phyloP scores from a whole-genome alignment of 805 yeast species.

The Clavispora vitiphila region DNA sequence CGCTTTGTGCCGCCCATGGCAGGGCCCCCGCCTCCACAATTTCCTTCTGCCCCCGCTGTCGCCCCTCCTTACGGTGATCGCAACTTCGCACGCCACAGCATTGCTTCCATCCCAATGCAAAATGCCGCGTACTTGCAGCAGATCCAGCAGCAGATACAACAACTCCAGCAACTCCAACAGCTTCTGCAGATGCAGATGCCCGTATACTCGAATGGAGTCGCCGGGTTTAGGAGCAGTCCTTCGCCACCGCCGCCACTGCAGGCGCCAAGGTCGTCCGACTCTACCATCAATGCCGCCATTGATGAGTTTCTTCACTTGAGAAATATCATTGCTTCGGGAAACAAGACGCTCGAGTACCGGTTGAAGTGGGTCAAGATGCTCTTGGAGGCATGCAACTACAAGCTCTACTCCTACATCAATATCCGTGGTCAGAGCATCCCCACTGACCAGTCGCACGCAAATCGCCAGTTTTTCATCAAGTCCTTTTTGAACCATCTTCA shows the following conservation, averaged over 20 bases:
- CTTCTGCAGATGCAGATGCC: background rate
- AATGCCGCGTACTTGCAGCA: slow-evolving; percentile 44
- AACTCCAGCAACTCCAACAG: slow-evolving; percentile 21
- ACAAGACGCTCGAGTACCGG: slow-evolving; percentile 37
- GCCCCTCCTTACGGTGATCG: slow-evolving; percentile 1
- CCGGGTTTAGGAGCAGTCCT: background rate
- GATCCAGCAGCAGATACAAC: slow-evolving; percentile 47
- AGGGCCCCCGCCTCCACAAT: slow-evolving; percentile 16
- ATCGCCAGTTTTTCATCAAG: slow-evolving; percentile 33
- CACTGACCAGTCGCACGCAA: slow-evolving; percentile 24
- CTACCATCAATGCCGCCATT: slow-evolving; percentile 26
- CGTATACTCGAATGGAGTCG: background rate
- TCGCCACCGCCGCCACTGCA: background rate
- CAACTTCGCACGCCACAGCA: slow-evolving; percentile 8
- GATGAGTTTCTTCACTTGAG: slow-evolving; percentile 32
- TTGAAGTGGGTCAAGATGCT: slow-evolving; percentile 41
- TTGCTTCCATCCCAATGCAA: slow-evolving; percentile 8
- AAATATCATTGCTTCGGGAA: slow-evolving; percentile 34
- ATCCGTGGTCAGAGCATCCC: slow-evolving; percentile 36
- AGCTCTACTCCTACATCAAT: slow-evolving; percentile 36
- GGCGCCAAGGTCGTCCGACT: slow-evolving; percentile 15
- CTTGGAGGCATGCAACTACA: slow-evolving; percentile 33
- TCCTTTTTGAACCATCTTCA: slow-evolving; percentile 34
- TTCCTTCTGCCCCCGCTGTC: slow-evolving; percentile 1
- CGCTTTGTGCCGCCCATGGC: slow-evolving; percentile 12